phyloP scores from a whole-genome alignment of 179 eudicot genomes.

The Beta lomatogona region DNA sequence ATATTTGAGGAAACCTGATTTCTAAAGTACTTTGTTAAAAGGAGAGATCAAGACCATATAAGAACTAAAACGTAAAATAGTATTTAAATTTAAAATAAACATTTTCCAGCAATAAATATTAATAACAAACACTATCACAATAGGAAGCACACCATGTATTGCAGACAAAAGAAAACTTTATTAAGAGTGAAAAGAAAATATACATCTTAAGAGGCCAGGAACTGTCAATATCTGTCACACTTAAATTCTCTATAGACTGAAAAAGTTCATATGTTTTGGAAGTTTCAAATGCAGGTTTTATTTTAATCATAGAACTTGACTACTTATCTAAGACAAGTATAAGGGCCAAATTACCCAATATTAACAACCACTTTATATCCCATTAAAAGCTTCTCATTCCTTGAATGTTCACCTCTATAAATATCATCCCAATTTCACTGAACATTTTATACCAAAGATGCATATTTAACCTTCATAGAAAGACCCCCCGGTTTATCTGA shows the following conservation, averaged over 20 bases:
- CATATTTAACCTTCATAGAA: not conserved
- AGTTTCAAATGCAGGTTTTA: too few species aligned
- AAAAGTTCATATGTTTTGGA: not conserved
- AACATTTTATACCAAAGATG: not conserved
- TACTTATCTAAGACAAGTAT: not conserved
- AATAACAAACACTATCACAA: not conserved
- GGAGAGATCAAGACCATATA: too few species aligned
- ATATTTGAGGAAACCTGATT: too few species aligned
- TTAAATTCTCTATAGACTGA: not conserved
- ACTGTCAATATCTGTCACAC: not conserved
- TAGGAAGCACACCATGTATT: not conserved
- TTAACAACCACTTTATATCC: not conserved
- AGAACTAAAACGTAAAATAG: not conserved
- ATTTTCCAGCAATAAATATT: not conserved
- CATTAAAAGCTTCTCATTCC: not conserved
- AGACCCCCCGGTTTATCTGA: not conserved
- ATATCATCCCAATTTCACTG: not conserved
- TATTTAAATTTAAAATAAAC: too few species aligned
- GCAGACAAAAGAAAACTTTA: too few species aligned
- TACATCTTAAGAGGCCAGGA: not conserved
- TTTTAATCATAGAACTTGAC: too few species aligned
- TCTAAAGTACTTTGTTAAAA: too few species aligned
- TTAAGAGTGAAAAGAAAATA: not conserved
- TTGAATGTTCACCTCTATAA: not conserved
- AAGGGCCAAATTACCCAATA: not conserved